Evolutionary conservation across 169 alveolate genomes (phyloP), one percentile per base, ranked within the genome.

Genomic region (Theileria parva): DNA sequence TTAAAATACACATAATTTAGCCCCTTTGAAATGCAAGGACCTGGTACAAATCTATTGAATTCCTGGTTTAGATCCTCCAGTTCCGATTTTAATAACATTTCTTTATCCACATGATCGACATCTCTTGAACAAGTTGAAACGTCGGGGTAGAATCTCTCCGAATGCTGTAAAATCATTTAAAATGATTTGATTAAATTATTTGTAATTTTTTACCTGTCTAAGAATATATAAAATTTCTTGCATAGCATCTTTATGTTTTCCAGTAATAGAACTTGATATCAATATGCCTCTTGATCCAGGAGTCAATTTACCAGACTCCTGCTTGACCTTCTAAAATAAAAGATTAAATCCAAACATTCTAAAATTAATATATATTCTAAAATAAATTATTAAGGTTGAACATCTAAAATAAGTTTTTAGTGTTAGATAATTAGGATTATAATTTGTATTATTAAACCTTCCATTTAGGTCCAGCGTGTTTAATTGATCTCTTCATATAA

Each of bases 21-120:
- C 67, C 86, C 79, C 63, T 85, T 78, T 59, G 92, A 74, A 7
- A 91, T 79, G 68, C 88, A 75, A 51, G 92, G 74, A 23, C 89
- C 91, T 0, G 94, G 94, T 0, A 79, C 88, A 74, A 91, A 91
- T 28, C 94, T 74, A 17, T 78, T 74, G 55, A 87, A 80, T 30
- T 79, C 85, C 25, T 57, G 32, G 32, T 91, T 91, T 50, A 21
- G 79, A 25, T 85, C 73, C 8, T 23, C 57, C 28, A 85, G 53
- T 64, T 87, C 94, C 17, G 48, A 48, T 12, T 83, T 77, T 7
- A 89, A 61, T 30, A 85, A 85, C 34, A 79, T 75, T 79, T 89
- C 94, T 17, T 77, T 68, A 19, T 72, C 71, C 8, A 57, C 79
- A 50, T 72, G 28, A 15, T 39, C 2, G n/a, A 65, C 50, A 34